A percentile compares a stretch with the other conserved stretches of the same genome.
phyloP scores from a whole-genome alignment of 2,329 filamentous ascomycete genomes.

The Ambrosiella xylebori region DNA sequence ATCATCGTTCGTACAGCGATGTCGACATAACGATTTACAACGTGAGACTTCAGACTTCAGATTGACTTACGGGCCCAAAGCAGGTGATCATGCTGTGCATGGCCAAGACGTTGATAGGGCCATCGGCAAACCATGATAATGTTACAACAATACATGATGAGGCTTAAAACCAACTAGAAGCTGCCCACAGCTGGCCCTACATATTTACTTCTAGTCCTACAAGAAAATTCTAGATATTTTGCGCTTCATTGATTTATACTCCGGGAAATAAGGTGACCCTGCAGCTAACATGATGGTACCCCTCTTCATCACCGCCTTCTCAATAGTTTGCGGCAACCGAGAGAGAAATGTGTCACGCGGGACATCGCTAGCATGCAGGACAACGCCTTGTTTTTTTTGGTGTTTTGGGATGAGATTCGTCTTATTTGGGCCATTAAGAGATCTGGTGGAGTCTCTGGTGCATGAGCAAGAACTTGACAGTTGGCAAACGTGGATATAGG shows the following conservation, averaged over 20 bases:
- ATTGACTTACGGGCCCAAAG: too few species aligned
- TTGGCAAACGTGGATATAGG: background rate
- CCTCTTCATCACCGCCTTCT: background rate
- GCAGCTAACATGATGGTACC: background rate
- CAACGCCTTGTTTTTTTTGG: background rate
- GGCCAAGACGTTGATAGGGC: too few species aligned
- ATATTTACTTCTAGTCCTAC: background rate
- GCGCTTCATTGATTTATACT: background rate
- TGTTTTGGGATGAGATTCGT: background rate
- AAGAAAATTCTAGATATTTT: background rate
- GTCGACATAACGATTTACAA: too few species aligned
- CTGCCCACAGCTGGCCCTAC: too few species aligned
- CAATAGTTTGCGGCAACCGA: background rate
- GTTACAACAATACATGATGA: too few species aligned
- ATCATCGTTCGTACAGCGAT: too few species aligned
- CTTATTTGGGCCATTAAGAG: background rate
- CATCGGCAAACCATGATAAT: too few species aligned
- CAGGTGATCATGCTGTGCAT: too few species aligned
- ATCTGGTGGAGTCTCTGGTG: background rate
- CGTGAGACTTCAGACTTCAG: too few species aligned
- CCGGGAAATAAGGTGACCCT: background rate
- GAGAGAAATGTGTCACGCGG: background rate
- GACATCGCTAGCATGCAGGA: background rate
- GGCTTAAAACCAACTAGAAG: too few species aligned
- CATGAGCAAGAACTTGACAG: background rate